phyloP scores from a whole-genome alignment of 2,329 filamentous ascomycete genomes.

The Beauveria sp. region DNA sequence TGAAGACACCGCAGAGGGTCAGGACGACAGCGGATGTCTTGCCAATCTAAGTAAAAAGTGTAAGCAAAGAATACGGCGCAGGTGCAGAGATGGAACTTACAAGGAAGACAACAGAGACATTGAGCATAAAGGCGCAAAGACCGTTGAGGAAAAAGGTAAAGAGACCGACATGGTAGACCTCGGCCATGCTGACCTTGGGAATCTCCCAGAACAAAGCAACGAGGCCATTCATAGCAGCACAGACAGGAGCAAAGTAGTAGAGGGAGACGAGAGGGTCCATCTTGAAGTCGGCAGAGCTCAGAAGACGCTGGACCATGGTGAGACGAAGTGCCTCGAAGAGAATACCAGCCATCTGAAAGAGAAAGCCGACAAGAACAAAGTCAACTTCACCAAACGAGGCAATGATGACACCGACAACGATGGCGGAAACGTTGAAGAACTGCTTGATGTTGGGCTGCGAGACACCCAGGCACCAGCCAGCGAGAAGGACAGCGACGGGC shows the following conservation, averaged over 20 bases:
- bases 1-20: conserved; percentile 79
- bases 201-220: conserved; percentile 69
- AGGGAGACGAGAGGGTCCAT: conserved; percentile 89
- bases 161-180: conserved; percentile 67
- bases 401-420: conserved; percentile 90
- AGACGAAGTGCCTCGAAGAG: conserved; percentile 76
- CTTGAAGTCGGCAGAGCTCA: conserved; percentile 72
- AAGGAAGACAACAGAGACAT: conserved; percentile 68
- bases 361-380: conserved; percentile 73
- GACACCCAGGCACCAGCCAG: conserved; percentile 81
- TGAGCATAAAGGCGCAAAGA: conserved; percentile 69
- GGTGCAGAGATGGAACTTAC: neutral
- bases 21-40: conserved; percentile 85
- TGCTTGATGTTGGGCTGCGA: conserved; percentile 77
- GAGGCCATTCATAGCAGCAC: conserved; percentile 71
- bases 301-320: conserved; percentile 75
- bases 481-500: conserved; percentile 84
- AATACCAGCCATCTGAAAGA: conserved; percentile 73
- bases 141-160: conserved; percentile 70
- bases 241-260: conserved; percentile 84
- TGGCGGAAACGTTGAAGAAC: conserved; percentile 87
- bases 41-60: conserved; percentile 66
- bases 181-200: conserved; percentile 58
- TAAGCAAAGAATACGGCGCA: conserved; percentile 48
- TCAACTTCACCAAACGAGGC: conserved; percentile 94